Conservation (phyloP, 1,284 basidiomycete species). For the Rhodotorula sp. region DNA sequence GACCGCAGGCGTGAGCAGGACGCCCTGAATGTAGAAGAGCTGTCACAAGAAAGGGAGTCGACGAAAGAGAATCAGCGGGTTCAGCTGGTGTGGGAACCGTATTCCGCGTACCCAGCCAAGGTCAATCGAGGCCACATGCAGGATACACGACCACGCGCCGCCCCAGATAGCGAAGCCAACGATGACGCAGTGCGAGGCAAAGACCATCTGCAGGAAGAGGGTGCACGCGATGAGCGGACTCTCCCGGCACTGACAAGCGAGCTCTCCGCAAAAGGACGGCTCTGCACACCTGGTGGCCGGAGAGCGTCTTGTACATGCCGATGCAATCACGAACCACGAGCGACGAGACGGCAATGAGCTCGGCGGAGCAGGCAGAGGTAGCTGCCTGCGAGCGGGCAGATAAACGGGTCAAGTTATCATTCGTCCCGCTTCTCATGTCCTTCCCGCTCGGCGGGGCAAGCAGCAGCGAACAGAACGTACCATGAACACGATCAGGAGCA, state of each 20-base stretch:
- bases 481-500: slow-evolving; percentile 56
- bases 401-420: background rate
- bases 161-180: slow-evolving; percentile 68
- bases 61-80: too few species aligned
- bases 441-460: too few species aligned
- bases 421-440: background rate
- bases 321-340: slow-evolving; percentile 62
- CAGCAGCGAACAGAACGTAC: background rate
- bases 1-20: slow-evolving; percentile 43
- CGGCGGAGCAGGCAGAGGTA: slow-evolving; percentile 67
- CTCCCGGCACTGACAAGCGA: slow-evolving; percentile 54
- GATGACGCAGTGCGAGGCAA: slow-evolving; percentile 55
- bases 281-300: background rate
- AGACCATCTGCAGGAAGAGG: slow-evolving; percentile 63
- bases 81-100: background rate
- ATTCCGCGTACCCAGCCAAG: slow-evolving; percentile 47
- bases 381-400: slow-evolving; percentile 56
- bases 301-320: slow-evolving; percentile 60
- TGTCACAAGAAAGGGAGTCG: background rate
- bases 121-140: slow-evolving; percentile 79
- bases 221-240: background rate
- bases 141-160: slow-evolving; percentile 78
- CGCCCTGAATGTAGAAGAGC: slow-evolving; percentile 44
- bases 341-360: slow-evolving; percentile 75
- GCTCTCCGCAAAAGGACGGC: too few species aligned